These are phyloP conservation scores for Citrus australasica DNA, from an alignment of 345 rosid species.

Conservation along the genomic window DNA sequence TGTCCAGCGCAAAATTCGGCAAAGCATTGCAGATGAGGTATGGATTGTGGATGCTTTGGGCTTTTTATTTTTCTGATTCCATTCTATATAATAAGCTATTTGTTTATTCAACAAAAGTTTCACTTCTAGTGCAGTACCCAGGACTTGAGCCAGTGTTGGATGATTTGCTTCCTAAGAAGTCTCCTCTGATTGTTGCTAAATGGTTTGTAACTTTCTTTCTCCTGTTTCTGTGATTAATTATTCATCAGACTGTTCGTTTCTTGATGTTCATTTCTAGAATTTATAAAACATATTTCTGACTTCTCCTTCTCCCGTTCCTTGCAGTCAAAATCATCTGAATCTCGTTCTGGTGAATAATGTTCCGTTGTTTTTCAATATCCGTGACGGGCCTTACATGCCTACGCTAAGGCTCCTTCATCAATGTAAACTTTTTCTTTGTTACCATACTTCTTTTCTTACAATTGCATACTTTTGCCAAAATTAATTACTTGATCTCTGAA, in stretches of 20 bases:
- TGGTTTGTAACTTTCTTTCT: constrained; percentile 49
- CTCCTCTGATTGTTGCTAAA: constrained; percentile 81
- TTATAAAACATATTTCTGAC: constrained; percentile 1
- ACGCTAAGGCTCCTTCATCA: constrained; percentile 94
- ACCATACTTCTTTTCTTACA: constrained; percentile 4
- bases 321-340: constrained; percentile 95
- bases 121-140: constrained; percentile 65
- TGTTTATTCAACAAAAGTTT: constrained; percentile 7
- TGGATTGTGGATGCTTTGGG: not conserved
- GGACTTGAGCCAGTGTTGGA: constrained; percentile 90
- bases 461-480: not conserved
- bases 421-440: constrained; percentile 37
- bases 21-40: constrained; percentile 97
- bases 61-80: not conserved
- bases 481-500: not conserved
- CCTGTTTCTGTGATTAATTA: constrained; percentile 1
- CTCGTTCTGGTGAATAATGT: constrained; percentile 88
- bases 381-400: constrained; percentile 99
- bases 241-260: not conserved
- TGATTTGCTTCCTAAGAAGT: constrained; percentile 95
- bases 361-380: constrained; percentile 90
- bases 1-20: constrained; percentile 91
- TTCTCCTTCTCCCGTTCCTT: constrained; percentile 13
- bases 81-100: not conserved
- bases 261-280: not conserved